Evolutionary conservation across 2,329 filamentous ascomycete species (phyloP).

Genomic region (Zalaria obscura): DNA sequence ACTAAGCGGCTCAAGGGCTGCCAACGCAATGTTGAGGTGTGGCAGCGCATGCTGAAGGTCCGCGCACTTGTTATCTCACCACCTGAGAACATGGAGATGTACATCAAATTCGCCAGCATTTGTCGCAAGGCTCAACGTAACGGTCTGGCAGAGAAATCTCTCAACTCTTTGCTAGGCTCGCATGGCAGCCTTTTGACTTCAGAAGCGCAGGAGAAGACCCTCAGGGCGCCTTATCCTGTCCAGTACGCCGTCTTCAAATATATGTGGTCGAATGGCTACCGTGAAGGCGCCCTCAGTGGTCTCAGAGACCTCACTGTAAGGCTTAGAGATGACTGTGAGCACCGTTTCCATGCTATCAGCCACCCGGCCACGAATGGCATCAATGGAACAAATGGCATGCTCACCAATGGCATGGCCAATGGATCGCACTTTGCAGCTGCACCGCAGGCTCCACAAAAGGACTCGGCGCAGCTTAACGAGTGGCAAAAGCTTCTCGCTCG

Average conservation of each 20-base stretch:
- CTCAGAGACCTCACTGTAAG: slow-evolving; percentile 48
- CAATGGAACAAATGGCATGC: slow-evolving; percentile 31
- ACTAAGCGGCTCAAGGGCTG: slow-evolving; percentile 89
- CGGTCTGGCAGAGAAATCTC: slow-evolving; percentile 86
- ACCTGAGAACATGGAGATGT: slow-evolving; percentile 93
- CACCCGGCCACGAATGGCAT: slow-evolving; percentile 25
- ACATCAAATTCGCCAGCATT: slow-evolving; percentile 97
- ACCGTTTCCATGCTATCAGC: slow-evolving; percentile 19
- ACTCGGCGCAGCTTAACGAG: slow-evolving; percentile 36
- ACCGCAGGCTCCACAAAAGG: slow-evolving; percentile 19
- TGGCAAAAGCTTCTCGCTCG: slow-evolving; percentile 68
- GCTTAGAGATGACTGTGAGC: slow-evolving; percentile 44
- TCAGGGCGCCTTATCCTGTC: slow-evolving; percentile 57
- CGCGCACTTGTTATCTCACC: slow-evolving; percentile 84
- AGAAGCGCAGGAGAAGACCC: slow-evolving; percentile 36
- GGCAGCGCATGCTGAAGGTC: slow-evolving; percentile 95
- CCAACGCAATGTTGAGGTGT: slow-evolving; percentile 93
- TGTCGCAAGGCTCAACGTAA: slow-evolving; percentile 93
- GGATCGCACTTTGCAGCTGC: slow-evolving; percentile 18
- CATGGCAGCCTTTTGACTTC: slow-evolving; percentile 37
- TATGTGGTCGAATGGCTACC: slow-evolving; percentile 73
- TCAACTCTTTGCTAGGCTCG: slow-evolving; percentile 70
- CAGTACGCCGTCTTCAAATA: slow-evolving; percentile 97
- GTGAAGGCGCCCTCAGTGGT: slow-evolving; percentile 45
- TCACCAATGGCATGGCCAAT: slow-evolving; percentile 25